Base-by-base conservation (phyloP, 495 filamentous ascomycete species). In the Viridothelium virens region DNA sequence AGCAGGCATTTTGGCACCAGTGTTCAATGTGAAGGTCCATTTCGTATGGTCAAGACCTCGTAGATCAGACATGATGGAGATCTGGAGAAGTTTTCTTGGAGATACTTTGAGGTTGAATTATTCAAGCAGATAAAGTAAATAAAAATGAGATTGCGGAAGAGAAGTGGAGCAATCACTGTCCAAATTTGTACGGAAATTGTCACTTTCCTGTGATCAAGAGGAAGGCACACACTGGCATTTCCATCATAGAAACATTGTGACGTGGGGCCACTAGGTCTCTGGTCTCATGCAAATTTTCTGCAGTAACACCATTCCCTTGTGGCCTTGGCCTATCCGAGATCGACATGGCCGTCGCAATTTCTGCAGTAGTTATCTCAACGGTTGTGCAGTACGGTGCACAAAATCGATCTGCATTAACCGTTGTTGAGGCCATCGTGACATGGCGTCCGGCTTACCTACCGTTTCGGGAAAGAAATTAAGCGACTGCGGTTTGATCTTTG, bases 11-110 rank as follows among this genome's bases (percentile, higher is more conserved):
- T 86, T 84, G 75, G 77, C 84, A 38, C 90, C 89, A 34, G 89
- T 90, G 79, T 92, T 91, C 70, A 93, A 88, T 71, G 85, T 89
- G 78, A 82, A 89, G 38, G 83, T 85, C 76, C 87, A 86, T 69
- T 77, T 77, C 41, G 76, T 76, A 50, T 61, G 65, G 2, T 66
- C 47, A 33, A 65, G 62, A 68, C 65, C 69, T 56, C 67, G 56
- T 7, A 38, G 50, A 41, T 66, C 64, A 37, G 64, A 33, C 53
- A 59, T 59, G 53, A 9, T 14, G 53, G 36, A 59, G 41, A 7
- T 14, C 7, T 44, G 25, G 6, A 7, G 41, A 44, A 44, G 14
- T 44, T 44, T 44, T 7, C 7, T 44, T 44, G 6, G 41, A 14
- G 0, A 44, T 44, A 14, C 14, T 44, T 44, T 14, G 41, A 46